These are phyloP conservation scores for Ramularia collo-cygni DNA, from an alignment of 2,329 filamentous ascomycete species.

Conservation along the genomic window DNA sequence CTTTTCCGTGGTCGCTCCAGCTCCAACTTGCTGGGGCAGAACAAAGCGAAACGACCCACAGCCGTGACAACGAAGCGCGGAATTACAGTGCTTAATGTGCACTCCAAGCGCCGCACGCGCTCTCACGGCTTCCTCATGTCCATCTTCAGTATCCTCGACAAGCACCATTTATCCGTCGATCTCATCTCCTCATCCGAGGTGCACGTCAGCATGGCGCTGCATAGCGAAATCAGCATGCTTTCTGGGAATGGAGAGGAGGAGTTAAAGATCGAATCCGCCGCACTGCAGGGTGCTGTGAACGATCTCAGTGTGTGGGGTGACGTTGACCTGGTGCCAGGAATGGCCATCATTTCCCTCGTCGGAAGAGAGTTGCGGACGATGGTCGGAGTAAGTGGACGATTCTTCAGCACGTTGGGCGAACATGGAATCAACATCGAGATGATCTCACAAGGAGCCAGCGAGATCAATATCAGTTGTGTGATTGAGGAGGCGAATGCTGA, in stretches of 20 bases:
- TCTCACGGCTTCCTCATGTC: constrained; percentile 93
- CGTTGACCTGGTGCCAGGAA: constrained; percentile 80
- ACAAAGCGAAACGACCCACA: constrained; percentile 46
- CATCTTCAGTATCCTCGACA: constrained; percentile 87
- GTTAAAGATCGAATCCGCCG: constrained; percentile 41
- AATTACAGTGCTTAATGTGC: constrained; percentile 95
- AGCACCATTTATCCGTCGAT: constrained; percentile 82
- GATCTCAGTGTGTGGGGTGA: constrained; percentile 77
- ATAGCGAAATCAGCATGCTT: constrained; percentile 60
- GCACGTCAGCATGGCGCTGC: constrained; percentile 94
- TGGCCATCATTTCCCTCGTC: constrained; percentile 93
- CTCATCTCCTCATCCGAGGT: constrained; percentile 95
- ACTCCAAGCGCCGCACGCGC: constrained; percentile 93
- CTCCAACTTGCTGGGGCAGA: constrained; percentile 32
- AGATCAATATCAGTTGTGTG: constrained; percentile 98
- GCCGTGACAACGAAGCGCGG: constrained; percentile 95
- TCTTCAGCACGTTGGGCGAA: constrained; percentile 92
- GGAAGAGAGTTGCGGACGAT: constrained; percentile 98
- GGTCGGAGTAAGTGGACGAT: constrained; percentile 80
- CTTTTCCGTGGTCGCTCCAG: constrained; percentile 42
- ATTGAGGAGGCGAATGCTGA: constrained; percentile 88
- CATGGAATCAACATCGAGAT: constrained; percentile 97
- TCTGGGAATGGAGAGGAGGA: constrained; percentile 41
- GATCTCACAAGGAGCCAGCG: constrained; percentile 97
- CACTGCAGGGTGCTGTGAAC: constrained; percentile 48